Percentiles rank a stretch among this genome's conserved stretches.
Conservation (phyloP, 306 rosid genomes). For the Inga leiocalycina region DNA sequence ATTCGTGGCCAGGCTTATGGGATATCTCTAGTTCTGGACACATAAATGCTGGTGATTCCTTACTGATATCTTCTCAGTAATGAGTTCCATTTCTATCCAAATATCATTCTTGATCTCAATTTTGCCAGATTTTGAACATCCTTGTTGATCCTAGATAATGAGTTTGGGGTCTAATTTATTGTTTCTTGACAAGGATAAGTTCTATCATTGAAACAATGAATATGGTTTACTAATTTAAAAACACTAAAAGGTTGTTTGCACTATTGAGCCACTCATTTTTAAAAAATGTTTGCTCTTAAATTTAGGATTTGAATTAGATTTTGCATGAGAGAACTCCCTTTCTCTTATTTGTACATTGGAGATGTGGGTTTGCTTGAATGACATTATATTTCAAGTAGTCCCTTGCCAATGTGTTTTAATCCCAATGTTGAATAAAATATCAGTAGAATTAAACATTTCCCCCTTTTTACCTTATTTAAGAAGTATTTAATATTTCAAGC, state of each 20-base stretch:
- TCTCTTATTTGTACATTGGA: not conserved
- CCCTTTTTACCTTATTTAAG: not conserved
- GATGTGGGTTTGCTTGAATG: not conserved
- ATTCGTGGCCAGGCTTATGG: conserved; percentile 88
- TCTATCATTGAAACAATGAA: not conserved
- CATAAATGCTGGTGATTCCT: conserved; percentile 79
- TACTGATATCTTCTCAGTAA: conserved; percentile 78
- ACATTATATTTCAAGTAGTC: not conserved
- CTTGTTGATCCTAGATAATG: not conserved
- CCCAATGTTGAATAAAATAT: not conserved
- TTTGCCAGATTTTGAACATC: conserved; percentile 4
- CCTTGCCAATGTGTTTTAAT: not conserved
- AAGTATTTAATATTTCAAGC: not conserved
- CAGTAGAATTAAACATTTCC: not conserved
- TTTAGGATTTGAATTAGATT: not conserved
- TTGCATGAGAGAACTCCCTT: not conserved
- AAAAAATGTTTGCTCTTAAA: not conserved
- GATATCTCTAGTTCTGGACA: conserved; percentile 97
- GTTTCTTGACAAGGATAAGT: not conserved
- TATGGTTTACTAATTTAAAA: not conserved
- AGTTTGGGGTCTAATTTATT: not conserved
- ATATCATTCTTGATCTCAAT: not conserved
- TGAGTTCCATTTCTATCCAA: conserved; percentile 11
- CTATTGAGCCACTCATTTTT: not conserved
- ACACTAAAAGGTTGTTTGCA: not conserved